A percentile compares a stretch with the other conserved stretches of the same genome.
Conservation (phyloP, 331 rosid species). For the Rosa hybrid region DNA sequence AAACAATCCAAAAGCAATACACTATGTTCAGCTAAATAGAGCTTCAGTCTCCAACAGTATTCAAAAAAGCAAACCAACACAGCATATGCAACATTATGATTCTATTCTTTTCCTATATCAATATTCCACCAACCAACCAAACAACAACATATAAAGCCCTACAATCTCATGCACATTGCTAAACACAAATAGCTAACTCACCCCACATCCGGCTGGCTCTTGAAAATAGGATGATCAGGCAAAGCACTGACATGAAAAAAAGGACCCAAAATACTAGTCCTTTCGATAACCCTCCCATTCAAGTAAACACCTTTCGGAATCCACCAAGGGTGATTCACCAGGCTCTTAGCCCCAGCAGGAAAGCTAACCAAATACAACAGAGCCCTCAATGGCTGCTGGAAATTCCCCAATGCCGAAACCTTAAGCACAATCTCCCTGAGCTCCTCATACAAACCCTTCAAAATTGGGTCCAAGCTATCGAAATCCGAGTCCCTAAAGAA, state of each 20-base stretch:
- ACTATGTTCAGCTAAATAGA: too few relatives aligned
- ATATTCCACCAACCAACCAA: constrained; percentile 12
- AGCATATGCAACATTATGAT: background rate
- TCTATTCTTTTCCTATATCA: background rate
- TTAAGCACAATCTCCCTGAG: constrained; percentile 81
- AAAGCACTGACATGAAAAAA: constrained; percentile 91
- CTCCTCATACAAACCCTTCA: constrained; percentile 83
- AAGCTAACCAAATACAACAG: constrained; percentile 73
- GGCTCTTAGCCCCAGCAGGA: constrained; percentile 79
- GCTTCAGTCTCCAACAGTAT: constrained; percentile 11
- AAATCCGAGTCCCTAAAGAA: constrained; percentile 77
- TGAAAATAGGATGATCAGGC: constrained; percentile 78
- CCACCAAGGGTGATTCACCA: constrained; percentile 92
- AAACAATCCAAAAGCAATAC: constrained; percentile 9
- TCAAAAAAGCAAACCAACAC: background rate
- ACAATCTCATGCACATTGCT: background rate
- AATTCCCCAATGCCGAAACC: constrained; percentile 91
- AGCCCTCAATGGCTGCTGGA: constrained; percentile 82
- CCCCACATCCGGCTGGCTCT: constrained; percentile 95
- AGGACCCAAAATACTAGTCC: constrained; percentile 94
- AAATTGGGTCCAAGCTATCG: constrained; percentile 69
- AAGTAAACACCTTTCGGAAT: constrained; percentile 77
- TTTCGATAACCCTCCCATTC: constrained; percentile 98
- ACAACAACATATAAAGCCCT: background rate
- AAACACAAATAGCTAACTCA: constrained; percentile 40